Conservation (phyloP, 176 grass and related monocot species). For the Cenchrus americanus region DNA sequence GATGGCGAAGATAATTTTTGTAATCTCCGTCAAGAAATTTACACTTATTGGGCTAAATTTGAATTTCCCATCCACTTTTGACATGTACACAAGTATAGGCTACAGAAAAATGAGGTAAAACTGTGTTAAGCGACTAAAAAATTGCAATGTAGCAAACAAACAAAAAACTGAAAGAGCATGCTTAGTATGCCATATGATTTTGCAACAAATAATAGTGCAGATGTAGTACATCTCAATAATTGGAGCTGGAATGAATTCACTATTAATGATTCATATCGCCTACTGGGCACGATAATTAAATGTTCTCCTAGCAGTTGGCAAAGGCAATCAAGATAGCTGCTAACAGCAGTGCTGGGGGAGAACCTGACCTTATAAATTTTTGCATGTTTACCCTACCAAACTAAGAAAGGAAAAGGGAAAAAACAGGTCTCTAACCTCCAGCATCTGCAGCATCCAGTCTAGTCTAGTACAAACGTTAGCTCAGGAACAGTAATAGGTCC, state of each 20-base stretch:
- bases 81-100: slow-evolving; percentile 96
- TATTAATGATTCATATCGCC: not conserved
- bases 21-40: slow-evolving; percentile 94
- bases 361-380: not conserved
- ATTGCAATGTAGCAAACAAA: slow-evolving; percentile 8
- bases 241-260: not conserved
- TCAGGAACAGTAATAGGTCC: not conserved
- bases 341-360: not conserved
- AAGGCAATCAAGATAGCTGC: slow-evolving; percentile 2
- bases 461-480: not conserved
- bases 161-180: slow-evolving; percentile 13
- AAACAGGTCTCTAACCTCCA: not conserved
- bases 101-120: slow-evolving; percentile 49
- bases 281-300: slow-evolving; percentile 8
- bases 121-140: slow-evolving; percentile 31
- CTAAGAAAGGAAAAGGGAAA: not conserved
- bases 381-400: not conserved
- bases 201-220: not conserved
- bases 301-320: slow-evolving; percentile 8
- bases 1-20: slow-evolving; percentile 83
- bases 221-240: not conserved
- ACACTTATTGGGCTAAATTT: slow-evolving; percentile 98
- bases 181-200: not conserved
- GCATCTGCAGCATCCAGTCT: not conserved
- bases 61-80: slow-evolving; percentile 91